Base-by-base conservation (phyloP, 2,329 filamentous ascomycete species). In the Fusarium sp. region DNA sequence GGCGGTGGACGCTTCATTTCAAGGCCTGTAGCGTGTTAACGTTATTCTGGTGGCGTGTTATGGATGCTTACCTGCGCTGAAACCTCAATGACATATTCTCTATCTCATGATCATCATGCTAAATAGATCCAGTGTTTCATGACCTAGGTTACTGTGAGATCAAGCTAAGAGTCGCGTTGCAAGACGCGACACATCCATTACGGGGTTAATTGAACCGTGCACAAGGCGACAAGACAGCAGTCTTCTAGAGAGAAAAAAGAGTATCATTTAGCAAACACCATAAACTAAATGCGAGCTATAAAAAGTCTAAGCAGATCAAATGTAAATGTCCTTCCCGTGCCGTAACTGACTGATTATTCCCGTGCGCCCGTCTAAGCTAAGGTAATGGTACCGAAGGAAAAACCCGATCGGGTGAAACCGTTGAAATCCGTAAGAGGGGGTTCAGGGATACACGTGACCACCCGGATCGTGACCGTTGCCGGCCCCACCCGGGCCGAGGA, bases 401-500 rank as follows among this genome's bases (percentile, higher is more conserved):
- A 44, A 30, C 44, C 30, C 34, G 18, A 55, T 75, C 68, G 72
- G 72, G 64, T 59, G 41, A 68, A 65, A 58, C 63, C 71, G 62
- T 58, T 51, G 28, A 55, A 52, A 24, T 52, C 24, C 36, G 55
- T 24, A 28, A 28, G 50, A 57, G 30, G 38, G 59, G 50, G 38
- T 17, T 44, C 18, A 47, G 54, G 69, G 62, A 52, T 64, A 26
- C 71, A 74, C 71, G 71, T 74, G 71, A 74, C 50, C 44, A 73
- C 66, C 70, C 61, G 70, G 66, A 62, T 62, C 60, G 57, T 62
- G 61, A 73, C 62, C 66, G 62, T 44, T 44, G n/a, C 18, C 72
- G 72, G 72, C 68, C 68, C 72, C 71, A 74, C 67, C 26, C 51
- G 58, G 51, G 54, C 71, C 71, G 70, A 66, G 55, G 45, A 51